Percentiles rank a stretch among this genome's conserved stretches.
These are phyloP conservation scores for Daphne laureola DNA, from an alignment of 441 rosid genomes.

Conservation along the genomic window DNA sequence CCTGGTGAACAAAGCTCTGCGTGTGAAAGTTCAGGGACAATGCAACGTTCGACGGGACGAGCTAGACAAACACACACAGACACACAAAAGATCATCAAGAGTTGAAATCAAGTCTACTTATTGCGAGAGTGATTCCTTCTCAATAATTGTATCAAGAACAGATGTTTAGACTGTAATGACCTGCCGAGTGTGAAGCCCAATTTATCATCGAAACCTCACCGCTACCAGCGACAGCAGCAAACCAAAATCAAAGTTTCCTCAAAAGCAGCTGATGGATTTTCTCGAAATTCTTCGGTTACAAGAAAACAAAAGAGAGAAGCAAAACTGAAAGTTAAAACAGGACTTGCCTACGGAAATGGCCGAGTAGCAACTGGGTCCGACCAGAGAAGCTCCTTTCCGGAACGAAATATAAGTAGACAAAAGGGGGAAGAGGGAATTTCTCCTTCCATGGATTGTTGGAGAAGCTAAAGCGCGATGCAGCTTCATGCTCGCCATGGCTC, in stretches of 20 bases:
- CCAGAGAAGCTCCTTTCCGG: conserved; percentile 17
- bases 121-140: too few relatives aligned
- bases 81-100: too few relatives aligned
- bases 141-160: too few relatives aligned
- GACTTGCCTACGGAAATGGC: conserved; percentile 23
- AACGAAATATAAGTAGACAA: conserved; percentile 19
- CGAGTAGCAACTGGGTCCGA: conserved; percentile 12
- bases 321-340: background rate
- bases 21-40: too few relatives aligned
- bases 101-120: too few relatives aligned
- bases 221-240: too few relatives aligned
- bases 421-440: conserved; percentile 24
- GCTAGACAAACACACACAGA: too few relatives aligned
- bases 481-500: conserved; percentile 37
- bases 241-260: background rate
- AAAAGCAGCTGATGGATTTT: too few relatives aligned
- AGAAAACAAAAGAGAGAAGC: background rate
- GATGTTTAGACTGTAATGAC: too few relatives aligned
- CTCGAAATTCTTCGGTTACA: background rate
- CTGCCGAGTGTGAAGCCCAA: too few relatives aligned
- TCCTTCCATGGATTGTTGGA: conserved; percentile 26
- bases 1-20: background rate
- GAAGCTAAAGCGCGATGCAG: conserved; percentile 23
- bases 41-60: too few relatives aligned
- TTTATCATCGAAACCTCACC: too few relatives aligned